Evolutionary conservation across 352 stramenopile species (phyloP).

Genomic region (Globisporangium paroecandrum): DNA sequence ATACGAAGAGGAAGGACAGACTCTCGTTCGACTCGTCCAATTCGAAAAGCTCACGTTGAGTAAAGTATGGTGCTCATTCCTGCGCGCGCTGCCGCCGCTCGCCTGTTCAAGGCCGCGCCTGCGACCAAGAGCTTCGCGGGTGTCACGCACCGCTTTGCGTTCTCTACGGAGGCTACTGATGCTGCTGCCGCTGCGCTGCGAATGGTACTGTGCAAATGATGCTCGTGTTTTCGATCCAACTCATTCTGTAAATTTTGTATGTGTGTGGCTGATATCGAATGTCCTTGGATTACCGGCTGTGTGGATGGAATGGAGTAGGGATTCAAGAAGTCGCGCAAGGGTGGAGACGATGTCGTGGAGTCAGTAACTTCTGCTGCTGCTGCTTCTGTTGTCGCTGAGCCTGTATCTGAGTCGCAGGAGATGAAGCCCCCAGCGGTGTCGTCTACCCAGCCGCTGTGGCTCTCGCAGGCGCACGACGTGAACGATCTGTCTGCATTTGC

Average conservation of each 20-base stretch:
- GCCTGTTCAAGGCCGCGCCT: constrained; percentile 29
- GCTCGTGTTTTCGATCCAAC: not conserved
- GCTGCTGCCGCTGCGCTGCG: constrained; percentile 64
- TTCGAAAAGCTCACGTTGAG: constrained; percentile 4
- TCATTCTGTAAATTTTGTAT: not conserved
- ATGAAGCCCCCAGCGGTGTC: constrained; percentile 38
- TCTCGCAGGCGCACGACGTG: constrained; percentile 58
- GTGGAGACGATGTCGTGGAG: constrained; percentile 20
- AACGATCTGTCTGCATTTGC: constrained; percentile 73
- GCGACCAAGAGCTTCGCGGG: constrained; percentile 7
- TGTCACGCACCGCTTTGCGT: constrained; percentile 23
- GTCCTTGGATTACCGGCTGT: not conserved
- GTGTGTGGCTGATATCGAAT: constrained; percentile 3
- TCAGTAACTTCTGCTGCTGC: not conserved
- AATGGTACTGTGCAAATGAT: constrained; percentile 36
- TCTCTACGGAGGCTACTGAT: constrained; percentile 70
- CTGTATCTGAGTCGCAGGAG: constrained; percentile 29
- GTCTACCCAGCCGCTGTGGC: constrained; percentile 73
- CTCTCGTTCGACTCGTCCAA: not conserved
- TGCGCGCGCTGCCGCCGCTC: constrained; percentile 29
- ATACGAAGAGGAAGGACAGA: not conserved
- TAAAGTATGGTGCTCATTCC: constrained; percentile 35
- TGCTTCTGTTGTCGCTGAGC: constrained; percentile 5
- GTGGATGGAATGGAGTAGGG: constrained; percentile 22
- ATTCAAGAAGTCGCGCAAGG: constrained; percentile 55